phyloP scores from a whole-genome alignment of 208 protist genomes.

The Crithidia thermophila region DNA sequence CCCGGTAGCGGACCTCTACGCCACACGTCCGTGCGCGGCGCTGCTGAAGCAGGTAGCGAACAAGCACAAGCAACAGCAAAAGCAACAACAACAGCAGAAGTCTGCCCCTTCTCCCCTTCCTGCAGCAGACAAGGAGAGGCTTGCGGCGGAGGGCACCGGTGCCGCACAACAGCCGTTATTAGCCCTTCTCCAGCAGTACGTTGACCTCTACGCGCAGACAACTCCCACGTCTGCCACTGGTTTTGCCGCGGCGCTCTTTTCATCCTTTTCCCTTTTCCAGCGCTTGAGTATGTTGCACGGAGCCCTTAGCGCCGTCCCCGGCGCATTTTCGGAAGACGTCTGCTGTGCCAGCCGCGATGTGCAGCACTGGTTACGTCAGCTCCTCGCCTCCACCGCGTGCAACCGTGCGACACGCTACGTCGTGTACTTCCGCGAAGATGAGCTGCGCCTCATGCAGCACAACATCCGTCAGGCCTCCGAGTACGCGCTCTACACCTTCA shows the following conservation, averaged over 20 bases:
- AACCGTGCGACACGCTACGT: constrained; percentile 82
- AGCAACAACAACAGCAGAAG: constrained; percentile 7
- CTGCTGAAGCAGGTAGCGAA: constrained; percentile 48
- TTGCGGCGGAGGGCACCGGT: background rate
- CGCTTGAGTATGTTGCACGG: constrained; percentile 67
- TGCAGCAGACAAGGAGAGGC: no score
- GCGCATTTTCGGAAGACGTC: background rate
- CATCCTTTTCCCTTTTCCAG: constrained; percentile 55
- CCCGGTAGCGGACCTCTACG: constrained; percentile 23
- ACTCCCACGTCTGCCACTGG: background rate
- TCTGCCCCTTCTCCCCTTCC: no score
- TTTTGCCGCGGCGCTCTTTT: constrained; percentile 11
- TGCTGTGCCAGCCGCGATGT: constrained; percentile 20
- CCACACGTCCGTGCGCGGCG: constrained; percentile 51
- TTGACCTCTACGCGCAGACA: constrained; percentile 5
- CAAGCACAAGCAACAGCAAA: constrained; percentile 43
- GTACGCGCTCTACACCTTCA: constrained; percentile 79
- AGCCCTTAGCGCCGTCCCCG: background rate
- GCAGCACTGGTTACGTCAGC: constrained; percentile 31
- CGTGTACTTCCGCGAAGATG: constrained; percentile 87
- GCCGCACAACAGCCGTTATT: constrained; percentile 3
- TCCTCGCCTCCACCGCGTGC: constrained; percentile 56
- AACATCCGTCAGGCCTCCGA: constrained; percentile 63
- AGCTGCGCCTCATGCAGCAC: constrained; percentile 79
- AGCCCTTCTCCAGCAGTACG: constrained; percentile 17